Evolutionary conservation across 768 basidiomycete genomes (phyloP), one percentile per base, ranked within the genome.

Genomic region (Wakefieldia striispora): DNA sequence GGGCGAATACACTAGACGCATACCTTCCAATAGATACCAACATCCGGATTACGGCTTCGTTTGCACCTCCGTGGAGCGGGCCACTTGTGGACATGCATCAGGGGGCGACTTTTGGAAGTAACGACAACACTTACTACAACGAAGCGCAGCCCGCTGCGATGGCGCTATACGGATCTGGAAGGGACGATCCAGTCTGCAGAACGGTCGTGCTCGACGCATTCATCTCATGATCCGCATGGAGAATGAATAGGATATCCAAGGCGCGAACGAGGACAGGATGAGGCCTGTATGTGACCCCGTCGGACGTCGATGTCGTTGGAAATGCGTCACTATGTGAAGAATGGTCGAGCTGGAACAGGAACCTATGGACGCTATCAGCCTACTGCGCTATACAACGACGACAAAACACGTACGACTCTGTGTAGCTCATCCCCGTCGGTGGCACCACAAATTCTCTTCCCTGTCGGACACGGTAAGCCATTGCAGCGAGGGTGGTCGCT

Each of bases 41-140:
- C 94, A 95, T 95, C 13, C 94, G 84, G 62, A 95, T 92, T 53
- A 95, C 93, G 6, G 93, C 91, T 67, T 95, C 92, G 58, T 93
- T 93, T 3, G 92, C 93, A 44, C 92, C 91, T 56, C 91, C 89
- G 17, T 67, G 66, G 21, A 67, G 63, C 79, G 63, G 44, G 27
- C 50, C 47, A 36, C 54, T n/a, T 68, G 41, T n/a, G 35, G 13
- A 13, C 49, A 48, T 11, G 6, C 10, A 20, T 45, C 26, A 12
- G 47, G 19, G 24, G 31, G 24, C 14, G 3, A n/a, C 12, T 5
- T 9, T 35, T 6, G 3, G 19, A 24, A 23, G 13, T 6, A 16
- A 34, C 24, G 9, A 16, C 4, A 16, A 11, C 6, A 76, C 85
- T 73, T 62, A 84, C 91, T 92, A 95, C 54, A 95, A 65, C 6